Percentiles rank a stretch among this genome's conserved stretches.
phyloP scores from a whole-genome alignment of 768 basidiomycete species.

The Calvatia gigantea region DNA sequence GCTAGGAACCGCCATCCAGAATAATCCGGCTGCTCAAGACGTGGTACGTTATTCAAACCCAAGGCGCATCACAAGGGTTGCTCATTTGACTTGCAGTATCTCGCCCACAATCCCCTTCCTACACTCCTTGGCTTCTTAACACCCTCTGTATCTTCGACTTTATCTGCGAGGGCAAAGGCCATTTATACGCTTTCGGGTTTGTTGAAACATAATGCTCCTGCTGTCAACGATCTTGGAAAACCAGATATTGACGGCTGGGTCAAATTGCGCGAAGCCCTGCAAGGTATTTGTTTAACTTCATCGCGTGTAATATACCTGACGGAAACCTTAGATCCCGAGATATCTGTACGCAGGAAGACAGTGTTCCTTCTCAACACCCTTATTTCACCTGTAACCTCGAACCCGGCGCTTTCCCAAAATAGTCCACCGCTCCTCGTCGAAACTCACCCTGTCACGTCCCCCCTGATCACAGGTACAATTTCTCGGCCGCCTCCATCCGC shows the following conservation, averaged over 20 bases:
- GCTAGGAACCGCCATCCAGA: constrained; percentile 85
- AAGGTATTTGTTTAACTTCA: constrained; percentile 37
- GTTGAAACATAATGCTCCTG: constrained; percentile 72
- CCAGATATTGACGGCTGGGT: constrained; percentile 59
- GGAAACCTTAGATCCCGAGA: constrained; percentile 61
- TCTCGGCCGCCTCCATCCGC: constrained; percentile 14
- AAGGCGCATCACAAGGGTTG: background rate
- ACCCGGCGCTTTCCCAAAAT: constrained; percentile 13
- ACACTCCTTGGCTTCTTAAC: constrained; percentile 59
- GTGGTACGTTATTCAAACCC: constrained; percentile 43
- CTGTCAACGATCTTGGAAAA: constrained; percentile 50
- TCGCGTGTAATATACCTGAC: background rate
- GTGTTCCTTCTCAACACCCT: constrained; percentile 75
- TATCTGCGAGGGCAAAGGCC: constrained; percentile 69
- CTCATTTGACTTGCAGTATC: constrained; percentile 40
- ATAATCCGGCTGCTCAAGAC: constrained; percentile 82
- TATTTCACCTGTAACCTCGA: constrained; percentile 44
- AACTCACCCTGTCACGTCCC: background rate
- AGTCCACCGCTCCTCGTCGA: constrained; percentile 15
- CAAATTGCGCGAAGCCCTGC: constrained; percentile 52
- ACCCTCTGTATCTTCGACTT: constrained; percentile 43
- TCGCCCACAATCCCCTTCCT: constrained; percentile 63
- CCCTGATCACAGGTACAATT: too few species aligned
- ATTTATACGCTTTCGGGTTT: constrained; percentile 78
- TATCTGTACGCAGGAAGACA: constrained; percentile 72